Base-by-base conservation (phyloP, 2,329 filamentous ascomycete species). In the Nigrograna mackinnonii region DNA sequence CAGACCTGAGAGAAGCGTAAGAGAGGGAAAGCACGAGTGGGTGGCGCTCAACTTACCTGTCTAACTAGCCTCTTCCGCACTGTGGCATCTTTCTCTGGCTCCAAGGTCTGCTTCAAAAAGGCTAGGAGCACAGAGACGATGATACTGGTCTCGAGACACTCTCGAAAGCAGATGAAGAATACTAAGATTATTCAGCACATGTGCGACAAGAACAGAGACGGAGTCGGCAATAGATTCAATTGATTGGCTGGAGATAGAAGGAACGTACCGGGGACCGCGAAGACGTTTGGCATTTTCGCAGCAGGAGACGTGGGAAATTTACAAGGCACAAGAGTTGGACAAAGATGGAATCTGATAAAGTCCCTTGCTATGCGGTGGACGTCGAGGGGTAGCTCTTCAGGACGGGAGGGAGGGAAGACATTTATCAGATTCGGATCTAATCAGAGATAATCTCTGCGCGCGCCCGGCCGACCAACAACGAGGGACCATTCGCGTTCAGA, bases 161-260 rank as follows among this genome's bases (percentile, higher is more conserved):
- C 91, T 62, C 91, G 84, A 66, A 95, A 94, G 71, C 89, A 85
- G 66, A 96, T 88, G 74, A 96, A 91, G 74, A 95, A 95, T 41
- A 95, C 82, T 77, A 37, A 6, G 13, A 16, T 20, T 6, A 5
- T 22, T 22, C 24, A 41, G 35, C 39, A 44, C 12, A 11, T 4
- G 6, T 17, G 18, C 31, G 18, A 33, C 24, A 28, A n/a, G 24
- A n/a, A 28, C 24, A 9, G 24, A 28, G 16, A 33, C 16, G 31
- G 16, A 7, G 9, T 17, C 9, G 16, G 9, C 7, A 17, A 33
- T 11, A 33, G 31, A 7, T n/a, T 42, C 18, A 6, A 20, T 21
- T 18, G 6, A 21, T 22, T 21, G 32, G 41, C 9, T 32, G 31
- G 31, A 18, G 16, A 9, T 18, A 17, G 12, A 17, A 28, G 11